These are phyloP conservation scores for Chlamydomonas sp. DNA, from an alignment of 139 green algal genomes.

Conservation along the genomic window DNA sequence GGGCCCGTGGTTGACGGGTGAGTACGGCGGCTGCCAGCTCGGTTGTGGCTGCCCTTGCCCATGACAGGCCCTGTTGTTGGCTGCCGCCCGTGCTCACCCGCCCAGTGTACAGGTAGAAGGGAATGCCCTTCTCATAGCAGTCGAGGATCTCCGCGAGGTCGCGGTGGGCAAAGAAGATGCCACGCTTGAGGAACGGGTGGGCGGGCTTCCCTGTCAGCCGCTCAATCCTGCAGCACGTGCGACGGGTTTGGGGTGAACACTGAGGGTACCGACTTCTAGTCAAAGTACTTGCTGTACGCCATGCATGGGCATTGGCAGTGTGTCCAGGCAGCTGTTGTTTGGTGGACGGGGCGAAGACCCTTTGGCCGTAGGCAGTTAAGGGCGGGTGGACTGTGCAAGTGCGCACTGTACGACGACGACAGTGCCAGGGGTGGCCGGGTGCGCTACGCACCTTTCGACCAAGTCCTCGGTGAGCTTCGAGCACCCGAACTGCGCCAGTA, in stretches of 20 bases:
- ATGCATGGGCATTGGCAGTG: too few relatives aligned
- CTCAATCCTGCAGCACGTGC: constrained; percentile 69
- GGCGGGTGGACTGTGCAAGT: not conserved
- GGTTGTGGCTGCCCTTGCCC: not conserved
- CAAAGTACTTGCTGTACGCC: too few relatives aligned
- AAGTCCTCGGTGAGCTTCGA: constrained; percentile 51
- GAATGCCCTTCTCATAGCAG: constrained; percentile 90
- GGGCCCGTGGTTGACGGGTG: not conserved
- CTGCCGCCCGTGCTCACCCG: constrained; percentile 58
- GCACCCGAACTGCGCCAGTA: constrained; percentile 59
- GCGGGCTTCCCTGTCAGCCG: constrained; percentile 77
- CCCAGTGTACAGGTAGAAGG: constrained; percentile 98
- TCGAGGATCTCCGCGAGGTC: constrained; percentile 93
- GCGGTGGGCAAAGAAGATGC: constrained; percentile 96
- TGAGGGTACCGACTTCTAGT: not conserved
- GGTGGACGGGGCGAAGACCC: too few relatives aligned
- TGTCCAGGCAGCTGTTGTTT: too few relatives aligned
- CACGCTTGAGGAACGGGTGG: constrained; percentile 94
- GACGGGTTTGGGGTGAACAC: not conserved
- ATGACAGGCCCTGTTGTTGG: not conserved
- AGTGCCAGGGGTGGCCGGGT: not conserved
- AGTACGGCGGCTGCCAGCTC: too few relatives aligned
- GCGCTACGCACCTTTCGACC: constrained; percentile 46
- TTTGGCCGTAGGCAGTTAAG: too few relatives aligned
- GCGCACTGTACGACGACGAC: not conserved